Conservation (phyloP, 1,284 basidiomycete genomes). For the Naganishia sp. region DNA sequence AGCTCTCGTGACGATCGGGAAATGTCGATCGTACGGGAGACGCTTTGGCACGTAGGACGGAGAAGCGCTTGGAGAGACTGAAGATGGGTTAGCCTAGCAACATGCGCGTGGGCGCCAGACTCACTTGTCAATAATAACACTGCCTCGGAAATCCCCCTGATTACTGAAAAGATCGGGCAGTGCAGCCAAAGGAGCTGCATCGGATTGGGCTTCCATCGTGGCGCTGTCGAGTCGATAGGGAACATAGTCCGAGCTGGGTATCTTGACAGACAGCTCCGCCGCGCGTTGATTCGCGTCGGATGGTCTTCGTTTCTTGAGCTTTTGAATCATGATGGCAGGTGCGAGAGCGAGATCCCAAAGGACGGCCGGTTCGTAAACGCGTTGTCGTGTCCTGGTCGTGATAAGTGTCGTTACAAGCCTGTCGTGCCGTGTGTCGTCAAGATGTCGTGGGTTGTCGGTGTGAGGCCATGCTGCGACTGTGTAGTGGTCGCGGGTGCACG, state of each 20-base stretch:
- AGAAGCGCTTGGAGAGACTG: slow-evolving; percentile 31
- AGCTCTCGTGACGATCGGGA: neutral
- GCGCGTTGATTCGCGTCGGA: slow-evolving; percentile 5
- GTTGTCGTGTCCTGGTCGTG: neutral
- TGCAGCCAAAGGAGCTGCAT: slow-evolving; percentile 12
- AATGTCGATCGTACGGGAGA: slow-evolving; percentile 15
- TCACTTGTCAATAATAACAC: slow-evolving; percentile 28
- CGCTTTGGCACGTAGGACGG: slow-evolving; percentile 23
- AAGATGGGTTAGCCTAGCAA: too few relatives aligned
- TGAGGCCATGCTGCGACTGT: neutral
- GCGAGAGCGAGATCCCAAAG: neutral
- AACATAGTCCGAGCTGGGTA: slow-evolving; percentile 4
- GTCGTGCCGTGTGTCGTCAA: neutral
- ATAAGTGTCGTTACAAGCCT: neutral
- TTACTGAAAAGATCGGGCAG: slow-evolving; percentile 18
- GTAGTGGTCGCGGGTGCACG: neutral
- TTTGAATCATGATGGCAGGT: slow-evolving; percentile 19
- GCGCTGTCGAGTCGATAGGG: slow-evolving; percentile 6
- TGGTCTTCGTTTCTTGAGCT: slow-evolving; percentile 29
- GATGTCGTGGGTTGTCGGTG: neutral
- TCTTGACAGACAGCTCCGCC: slow-evolving; percentile 8
- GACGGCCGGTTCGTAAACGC: neutral
- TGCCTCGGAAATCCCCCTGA: slow-evolving; percentile 26
- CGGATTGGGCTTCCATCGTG: neutral
- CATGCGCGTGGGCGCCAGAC: neutral